These are phyloP conservation scores for Gossypium schwendimanii DNA, from an alignment of 441 rosid species.

Conservation along the genomic window DNA sequence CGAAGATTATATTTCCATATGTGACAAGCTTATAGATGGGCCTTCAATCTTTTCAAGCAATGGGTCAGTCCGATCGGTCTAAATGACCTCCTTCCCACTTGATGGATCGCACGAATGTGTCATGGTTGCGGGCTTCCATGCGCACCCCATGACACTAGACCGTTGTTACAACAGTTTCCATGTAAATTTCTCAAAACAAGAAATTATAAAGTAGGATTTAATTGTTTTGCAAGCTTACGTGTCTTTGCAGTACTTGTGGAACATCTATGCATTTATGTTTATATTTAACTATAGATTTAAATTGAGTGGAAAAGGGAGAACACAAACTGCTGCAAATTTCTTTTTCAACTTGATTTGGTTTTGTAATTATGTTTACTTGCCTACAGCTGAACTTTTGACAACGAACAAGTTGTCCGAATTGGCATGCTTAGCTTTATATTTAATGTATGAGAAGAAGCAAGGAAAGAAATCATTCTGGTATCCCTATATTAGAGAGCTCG, in stretches of 20 bases:
- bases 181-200: too few species aligned
- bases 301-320: not conserved
- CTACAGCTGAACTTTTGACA: constrained; percentile 75
- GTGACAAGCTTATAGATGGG: too few species aligned
- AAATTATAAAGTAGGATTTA: too few species aligned
- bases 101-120: too few species aligned
- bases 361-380: constrained; percentile 7
- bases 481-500: constrained; percentile 90
- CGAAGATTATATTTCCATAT: too few species aligned
- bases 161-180: too few species aligned
- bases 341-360: not conserved
- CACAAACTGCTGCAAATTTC: not conserved
- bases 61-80: too few species aligned
- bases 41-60: too few species aligned
- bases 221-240: not conserved
- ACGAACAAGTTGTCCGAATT: constrained; percentile 83
- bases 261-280: not conserved
- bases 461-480: constrained; percentile 92
- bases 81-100: too few species aligned
- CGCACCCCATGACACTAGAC: too few species aligned
- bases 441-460: constrained; percentile 98
- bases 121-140: too few species aligned
- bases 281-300: not conserved
- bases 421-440: constrained; percentile 87
- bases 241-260: not conserved